phyloP scores from a whole-genome alignment of 371 early-diverging fungal genomes.

The Lichtheimia ornata region DNA sequence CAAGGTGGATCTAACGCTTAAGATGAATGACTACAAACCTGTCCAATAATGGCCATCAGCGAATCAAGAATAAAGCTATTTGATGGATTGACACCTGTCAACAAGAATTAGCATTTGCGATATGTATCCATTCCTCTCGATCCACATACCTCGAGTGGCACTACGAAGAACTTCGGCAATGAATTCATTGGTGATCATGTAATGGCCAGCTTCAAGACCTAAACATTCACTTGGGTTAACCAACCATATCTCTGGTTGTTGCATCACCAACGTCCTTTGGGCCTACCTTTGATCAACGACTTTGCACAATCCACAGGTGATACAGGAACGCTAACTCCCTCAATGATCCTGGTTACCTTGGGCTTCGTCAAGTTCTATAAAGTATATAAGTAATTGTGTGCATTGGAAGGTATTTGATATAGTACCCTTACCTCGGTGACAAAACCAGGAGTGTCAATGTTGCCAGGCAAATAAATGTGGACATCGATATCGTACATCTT shows the following conservation, averaged over 20 bases:
- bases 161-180: slow-evolving; percentile 48
- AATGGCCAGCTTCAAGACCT: slow-evolving; percentile 39
- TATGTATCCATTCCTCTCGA: background rate
- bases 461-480: slow-evolving; percentile 81
- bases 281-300: slow-evolving; percentile 50
- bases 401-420: background rate
- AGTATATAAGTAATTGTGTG: background rate
- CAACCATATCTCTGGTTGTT: slow-evolving; percentile 45
- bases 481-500: slow-evolving; percentile 66
- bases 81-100: slow-evolving; percentile 37
- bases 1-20: too few species aligned
- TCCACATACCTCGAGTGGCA: slow-evolving; percentile 35
- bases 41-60: slow-evolving; percentile 32
- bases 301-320: slow-evolving; percentile 65
- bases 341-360: slow-evolving; percentile 75
- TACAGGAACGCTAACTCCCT: slow-evolving; percentile 64
- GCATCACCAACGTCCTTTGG: slow-evolving; percentile 51
- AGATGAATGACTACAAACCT: slow-evolving; percentile 16
- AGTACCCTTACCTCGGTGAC: slow-evolving; percentile 57
- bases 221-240: slow-evolving; percentile 8
- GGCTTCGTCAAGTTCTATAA: slow-evolving; percentile 80
- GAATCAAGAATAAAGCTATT: slow-evolving; percentile 43
- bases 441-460: slow-evolving; percentile 81
- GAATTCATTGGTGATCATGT: slow-evolving; percentile 54
- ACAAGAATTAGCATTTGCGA: background rate